These are phyloP conservation scores for Lactarius psammicola DNA, from an alignment of 768 basidiomycete genomes.

Conservation along the genomic window DNA sequence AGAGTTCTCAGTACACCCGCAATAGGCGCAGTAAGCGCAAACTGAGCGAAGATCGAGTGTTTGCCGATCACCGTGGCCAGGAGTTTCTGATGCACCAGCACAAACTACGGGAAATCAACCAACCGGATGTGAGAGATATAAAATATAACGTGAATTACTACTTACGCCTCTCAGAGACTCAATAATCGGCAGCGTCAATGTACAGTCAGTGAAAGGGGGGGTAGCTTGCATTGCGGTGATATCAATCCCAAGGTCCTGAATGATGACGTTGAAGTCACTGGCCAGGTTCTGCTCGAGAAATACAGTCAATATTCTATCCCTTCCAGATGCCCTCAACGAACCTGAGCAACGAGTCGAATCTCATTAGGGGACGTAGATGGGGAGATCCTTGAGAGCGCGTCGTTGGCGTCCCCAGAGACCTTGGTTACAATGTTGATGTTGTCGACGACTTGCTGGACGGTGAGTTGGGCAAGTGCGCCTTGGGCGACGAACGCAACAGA, in stretches of 20 bases:
- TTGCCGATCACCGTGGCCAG: background rate
- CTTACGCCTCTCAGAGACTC: background rate
- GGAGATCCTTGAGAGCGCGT: no score
- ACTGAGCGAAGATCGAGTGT: background rate
- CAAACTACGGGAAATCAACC: background rate
- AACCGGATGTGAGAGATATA: background rate
- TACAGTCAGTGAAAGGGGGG: background rate
- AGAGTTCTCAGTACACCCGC: background rate
- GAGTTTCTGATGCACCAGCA: background rate
- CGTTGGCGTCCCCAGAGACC: background rate
- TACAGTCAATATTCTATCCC: background rate
- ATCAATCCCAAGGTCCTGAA: background rate
- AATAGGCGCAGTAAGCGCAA: background rate
- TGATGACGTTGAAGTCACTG: background rate
- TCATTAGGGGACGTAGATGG: background rate
- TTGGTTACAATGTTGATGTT: background rate
- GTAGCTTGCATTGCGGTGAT: background rate
- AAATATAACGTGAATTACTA: background rate
- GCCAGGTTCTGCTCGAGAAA: background rate
- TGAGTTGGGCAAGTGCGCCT: background rate
- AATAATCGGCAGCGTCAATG: background rate
- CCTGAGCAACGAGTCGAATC: background rate
- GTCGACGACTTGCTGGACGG: background rate
- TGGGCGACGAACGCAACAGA: background rate
- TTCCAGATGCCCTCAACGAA: background rate